phyloP scores from a whole-genome alignment of 441 rosid genomes.

The Raphanus hybrid region DNA sequence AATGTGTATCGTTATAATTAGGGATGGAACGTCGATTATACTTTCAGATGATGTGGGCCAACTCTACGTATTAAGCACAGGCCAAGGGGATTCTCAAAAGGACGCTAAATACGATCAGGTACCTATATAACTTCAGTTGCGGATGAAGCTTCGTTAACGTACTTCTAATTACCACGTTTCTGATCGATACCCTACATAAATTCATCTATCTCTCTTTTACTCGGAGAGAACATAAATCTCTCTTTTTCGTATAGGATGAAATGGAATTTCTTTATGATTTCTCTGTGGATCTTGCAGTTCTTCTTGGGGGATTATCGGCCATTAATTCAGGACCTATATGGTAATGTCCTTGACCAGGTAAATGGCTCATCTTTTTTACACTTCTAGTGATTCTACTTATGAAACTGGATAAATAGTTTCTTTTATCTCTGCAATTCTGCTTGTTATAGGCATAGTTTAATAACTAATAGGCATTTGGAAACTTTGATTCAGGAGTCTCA shows the following conservation, averaged over 20 bases:
- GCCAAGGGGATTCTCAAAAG: slow-evolving; percentile 97
- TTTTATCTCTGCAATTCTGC: background rate
- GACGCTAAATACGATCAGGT: slow-evolving; percentile 99
- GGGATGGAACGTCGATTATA: slow-evolving; percentile 98
- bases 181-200: background rate
- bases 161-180: slow-evolving; percentile 16
- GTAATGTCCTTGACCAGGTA: slow-evolving; percentile 96
- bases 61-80: slow-evolving; percentile 84
- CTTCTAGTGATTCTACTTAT: slow-evolving; percentile 28
- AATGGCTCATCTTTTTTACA: slow-evolving; percentile 36
- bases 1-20: slow-evolving; percentile 39
- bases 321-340: slow-evolving; percentile 72
- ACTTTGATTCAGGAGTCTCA: slow-evolving; percentile 91
- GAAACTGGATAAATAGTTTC: background rate
- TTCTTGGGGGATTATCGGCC: slow-evolving; percentile 99
- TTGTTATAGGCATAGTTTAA: background rate
- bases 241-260: background rate
- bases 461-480: slow-evolving; percentile 18
- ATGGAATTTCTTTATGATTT: too few relatives aligned
- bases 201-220: background rate
- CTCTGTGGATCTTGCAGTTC: slow-evolving; percentile 62
- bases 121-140: slow-evolving; percentile 23
- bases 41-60: slow-evolving; percentile 99
- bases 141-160: slow-evolving; percentile 22
- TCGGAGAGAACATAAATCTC: slow-evolving; percentile 15